Base-by-base conservation (phyloP, 495 filamentous ascomycete genomes). In the Talaromyces adpressus region DNA sequence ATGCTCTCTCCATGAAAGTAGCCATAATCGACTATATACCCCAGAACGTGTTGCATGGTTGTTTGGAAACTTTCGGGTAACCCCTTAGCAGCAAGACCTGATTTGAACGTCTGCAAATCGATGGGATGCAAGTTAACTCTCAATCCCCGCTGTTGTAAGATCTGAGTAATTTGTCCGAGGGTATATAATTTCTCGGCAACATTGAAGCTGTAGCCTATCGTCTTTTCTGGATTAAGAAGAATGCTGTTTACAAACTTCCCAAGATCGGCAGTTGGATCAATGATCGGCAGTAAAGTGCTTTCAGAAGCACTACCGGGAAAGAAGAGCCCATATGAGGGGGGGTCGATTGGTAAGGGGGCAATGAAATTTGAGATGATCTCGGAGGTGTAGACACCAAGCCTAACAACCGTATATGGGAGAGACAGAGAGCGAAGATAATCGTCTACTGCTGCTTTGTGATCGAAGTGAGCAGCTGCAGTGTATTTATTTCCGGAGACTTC, bases 121-220 rank as follows among this genome's bases (percentile, higher is more conserved):
- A 60, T 23, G 16, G 18, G 18, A 14, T 45, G 34, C 12, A 47
- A 47, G 16, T 18, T 27, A 4, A 45, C 25, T 41, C 39, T 41
- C 32, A 60, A 36, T 2, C 58, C 36, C 16, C 25, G 58, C 11
- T 25, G 18, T 41, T 25, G 32, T 11, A 60, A 9, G 14, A 45
- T 49, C 20, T 23, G 14, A 2, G 20, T 23, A 29, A 60, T 23
- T 47, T 60, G 32, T 60, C 36, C 34, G 18, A 60, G 22, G 11
- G 58, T 41, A n/a, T 60, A 60, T 3, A 22, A n/a, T 20, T 60
- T 60, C 58, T 60, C 58, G 14, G 58, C 58, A 5, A 60, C 32
- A 12, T 60, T 60, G 58, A 27, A 29, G 12, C 22, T 36, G 20
- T n/a, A 39, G 4, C 58, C 58, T 12, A 41, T 14, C 14, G 58